Evolutionary conservation across 306 rosid species (phyloP).

Genomic region (Clitoria ternatea): DNA sequence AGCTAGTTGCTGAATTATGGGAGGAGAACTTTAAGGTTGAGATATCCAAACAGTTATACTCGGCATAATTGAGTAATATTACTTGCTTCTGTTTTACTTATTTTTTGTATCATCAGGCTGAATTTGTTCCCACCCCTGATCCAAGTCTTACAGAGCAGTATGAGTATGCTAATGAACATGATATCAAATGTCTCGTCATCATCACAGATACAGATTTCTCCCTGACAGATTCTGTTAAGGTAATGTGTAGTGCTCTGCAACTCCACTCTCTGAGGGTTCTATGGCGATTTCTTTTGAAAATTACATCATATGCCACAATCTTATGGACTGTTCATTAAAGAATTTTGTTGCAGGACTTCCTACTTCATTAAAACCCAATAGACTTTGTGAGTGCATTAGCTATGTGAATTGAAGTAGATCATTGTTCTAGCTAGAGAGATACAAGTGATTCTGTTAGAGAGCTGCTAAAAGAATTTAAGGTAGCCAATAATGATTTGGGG

Average conservation of each 20-base stretch:
- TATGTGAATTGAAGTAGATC: slow-evolving; percentile 11
- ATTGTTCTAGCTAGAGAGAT: not conserved
- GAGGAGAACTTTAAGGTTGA: slow-evolving; percentile 80
- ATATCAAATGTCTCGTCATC: slow-evolving; percentile 84
- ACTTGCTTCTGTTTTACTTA: slow-evolving; percentile 30
- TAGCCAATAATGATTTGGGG: not conserved
- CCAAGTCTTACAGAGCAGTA: slow-evolving; percentile 97
- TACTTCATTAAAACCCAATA: not conserved
- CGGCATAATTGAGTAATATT: not conserved
- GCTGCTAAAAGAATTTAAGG: not conserved
- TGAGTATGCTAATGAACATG: slow-evolving; percentile 91
- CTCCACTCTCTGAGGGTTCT: slow-evolving; percentile 2
- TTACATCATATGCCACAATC: not conserved
- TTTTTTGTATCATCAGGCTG: slow-evolving; percentile 61
- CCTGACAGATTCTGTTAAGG: slow-evolving; percentile 65
- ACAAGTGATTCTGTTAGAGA: not conserved
- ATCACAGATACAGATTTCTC: slow-evolving; percentile 66
- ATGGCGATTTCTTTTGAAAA: slow-evolving; percentile 1
- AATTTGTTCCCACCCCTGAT: slow-evolving; percentile 73
- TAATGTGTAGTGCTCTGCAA: slow-evolving; percentile 30
- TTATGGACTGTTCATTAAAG: not conserved
- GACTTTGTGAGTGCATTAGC: not conserved
- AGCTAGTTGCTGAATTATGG: slow-evolving; percentile 86
- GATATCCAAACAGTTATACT: slow-evolving; percentile 13
- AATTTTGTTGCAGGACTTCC: slow-evolving; percentile 1